A percentile compares a stretch with the other conserved stretches of the same genome.
Evolutionary conservation across 257 asterid species (phyloP).

Genomic region (Petunia secreta): DNA sequence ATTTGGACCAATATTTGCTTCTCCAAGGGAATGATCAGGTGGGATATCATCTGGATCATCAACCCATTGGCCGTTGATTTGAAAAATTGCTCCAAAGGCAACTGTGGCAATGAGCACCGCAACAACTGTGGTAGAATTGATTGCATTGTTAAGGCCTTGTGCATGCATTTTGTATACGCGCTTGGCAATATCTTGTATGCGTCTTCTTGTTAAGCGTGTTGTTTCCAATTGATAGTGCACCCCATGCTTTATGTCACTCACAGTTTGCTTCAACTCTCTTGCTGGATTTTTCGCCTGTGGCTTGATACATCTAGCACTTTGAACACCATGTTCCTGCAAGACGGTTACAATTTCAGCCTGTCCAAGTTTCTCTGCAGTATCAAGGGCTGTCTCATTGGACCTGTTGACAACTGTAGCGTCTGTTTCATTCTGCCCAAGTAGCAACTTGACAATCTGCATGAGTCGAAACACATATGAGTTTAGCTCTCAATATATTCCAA

Average conservation of each 20-base stretch:
- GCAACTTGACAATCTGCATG: constrained; percentile 46
- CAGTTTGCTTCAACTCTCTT: constrained; percentile 53
- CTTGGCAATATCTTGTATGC: constrained; percentile 53
- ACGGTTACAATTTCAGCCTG: constrained; percentile 34
- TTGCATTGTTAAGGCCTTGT: constrained; percentile 58
- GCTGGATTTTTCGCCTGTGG: constrained; percentile 46
- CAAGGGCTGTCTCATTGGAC: constrained; percentile 46
- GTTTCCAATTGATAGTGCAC: constrained; percentile 53
- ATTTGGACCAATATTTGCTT: constrained; percentile 49
- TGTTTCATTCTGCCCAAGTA: constrained; percentile 38
- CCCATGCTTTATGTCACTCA: constrained; percentile 57
- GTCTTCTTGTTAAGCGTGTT: constrained; percentile 45
- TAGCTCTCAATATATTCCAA: not conserved
- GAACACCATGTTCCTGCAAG: constrained; percentile 42
- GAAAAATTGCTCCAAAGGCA: constrained; percentile 55
- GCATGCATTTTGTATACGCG: constrained; percentile 54
- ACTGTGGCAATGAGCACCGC: constrained; percentile 59
- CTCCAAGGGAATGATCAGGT: constrained; percentile 45
- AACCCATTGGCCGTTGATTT: constrained; percentile 50
- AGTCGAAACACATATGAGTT: constrained; percentile 17
- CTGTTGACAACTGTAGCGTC: constrained; percentile 38
- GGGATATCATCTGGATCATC: constrained; percentile 40
- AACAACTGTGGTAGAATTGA: constrained; percentile 58
- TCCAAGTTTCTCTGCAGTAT: constrained; percentile 46
- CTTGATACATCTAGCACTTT: constrained; percentile 35